Evolutionary conservation across 176 grass and related monocot genomes (phyloP).

Genomic region (Zoysia japonica): DNA sequence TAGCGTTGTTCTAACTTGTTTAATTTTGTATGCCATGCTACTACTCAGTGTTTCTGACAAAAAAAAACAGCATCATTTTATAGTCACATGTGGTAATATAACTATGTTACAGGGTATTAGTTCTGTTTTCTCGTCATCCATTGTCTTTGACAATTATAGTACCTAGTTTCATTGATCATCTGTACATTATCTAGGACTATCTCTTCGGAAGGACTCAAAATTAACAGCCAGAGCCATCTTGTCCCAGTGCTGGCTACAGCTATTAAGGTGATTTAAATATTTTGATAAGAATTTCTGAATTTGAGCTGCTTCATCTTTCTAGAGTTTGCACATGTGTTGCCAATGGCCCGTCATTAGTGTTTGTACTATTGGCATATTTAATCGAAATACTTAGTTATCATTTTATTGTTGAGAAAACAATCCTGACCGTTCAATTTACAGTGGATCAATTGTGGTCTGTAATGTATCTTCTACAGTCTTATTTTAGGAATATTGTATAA

Average conservation of each 20-base stretch:
- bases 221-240: constrained; percentile 92
- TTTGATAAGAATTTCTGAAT: neutral
- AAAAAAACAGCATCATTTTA: too few relatives aligned
- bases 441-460: neutral
- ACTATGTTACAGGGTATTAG: neutral
- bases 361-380: neutral
- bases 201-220: constrained; percentile 71
- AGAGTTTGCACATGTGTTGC: neutral
- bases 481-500: neutral
- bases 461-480: neutral
- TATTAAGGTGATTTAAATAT: constrained; percentile 71
- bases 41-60: neutral
- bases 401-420: neutral
- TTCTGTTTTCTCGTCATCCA: neutral
- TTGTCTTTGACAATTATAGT: neutral
- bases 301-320: neutral
- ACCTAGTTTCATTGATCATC: constrained; percentile 13
- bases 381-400: neutral
- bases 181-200: constrained; percentile 50
- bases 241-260: constrained; percentile 86
- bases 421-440: neutral
- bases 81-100: neutral
- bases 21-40: neutral
- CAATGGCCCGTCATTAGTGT: neutral
- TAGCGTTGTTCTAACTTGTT: neutral